Conservation (phyloP, 352 stramenopile species). For the Sclerospora graminicola region DNA sequence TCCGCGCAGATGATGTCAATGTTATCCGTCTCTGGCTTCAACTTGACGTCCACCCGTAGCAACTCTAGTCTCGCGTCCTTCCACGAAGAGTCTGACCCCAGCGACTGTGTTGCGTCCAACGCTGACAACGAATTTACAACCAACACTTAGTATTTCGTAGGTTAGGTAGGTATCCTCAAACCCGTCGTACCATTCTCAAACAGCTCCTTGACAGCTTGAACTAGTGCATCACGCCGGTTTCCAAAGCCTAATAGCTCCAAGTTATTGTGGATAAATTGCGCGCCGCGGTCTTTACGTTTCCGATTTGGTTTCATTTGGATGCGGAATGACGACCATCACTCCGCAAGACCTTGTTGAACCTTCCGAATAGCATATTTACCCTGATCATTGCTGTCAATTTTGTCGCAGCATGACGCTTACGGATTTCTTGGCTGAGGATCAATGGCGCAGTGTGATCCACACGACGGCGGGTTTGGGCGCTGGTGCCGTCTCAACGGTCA, state of each 20-base stretch:
- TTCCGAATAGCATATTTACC: slow-evolving; percentile 7
- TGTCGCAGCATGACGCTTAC: slow-evolving; percentile 18
- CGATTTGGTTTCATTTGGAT: slow-evolving; percentile 1
- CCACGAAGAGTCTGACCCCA: slow-evolving; percentile 11
- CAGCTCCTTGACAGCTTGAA: slow-evolving; percentile 73
- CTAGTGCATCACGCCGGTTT: slow-evolving; percentile 37
- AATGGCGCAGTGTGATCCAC: slow-evolving; percentile 62
- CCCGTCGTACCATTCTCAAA: slow-evolving; percentile 58
- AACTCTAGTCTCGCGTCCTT: slow-evolving; percentile 21
- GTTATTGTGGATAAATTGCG: slow-evolving; percentile 55
- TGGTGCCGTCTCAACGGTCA: slow-evolving; percentile 65
- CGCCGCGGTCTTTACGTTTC: slow-evolving; percentile 22
- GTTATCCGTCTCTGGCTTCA: slow-evolving; percentile 13
- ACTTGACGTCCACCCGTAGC: slow-evolving; percentile 37
- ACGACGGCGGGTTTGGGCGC: slow-evolving; percentile 59
- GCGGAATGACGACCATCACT: slow-evolving; percentile 17
- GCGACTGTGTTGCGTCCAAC: slow-evolving; percentile 42
- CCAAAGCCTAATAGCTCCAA: slow-evolving; percentile 70
- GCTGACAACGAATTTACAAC: slow-evolving; percentile 15
- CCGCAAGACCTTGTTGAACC: slow-evolving; percentile 14
- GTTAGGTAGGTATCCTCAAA: not conserved
- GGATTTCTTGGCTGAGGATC: slow-evolving; percentile 42
- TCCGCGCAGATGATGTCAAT: slow-evolving; percentile 71
- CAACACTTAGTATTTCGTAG: not conserved
- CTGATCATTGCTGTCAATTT: not conserved